A percentile compares a stretch with the other conserved stretches of the same genome.
phyloP scores from a whole-genome alignment of 2,329 filamentous ascomycete genomes.

The Helminthosporium solani region DNA sequence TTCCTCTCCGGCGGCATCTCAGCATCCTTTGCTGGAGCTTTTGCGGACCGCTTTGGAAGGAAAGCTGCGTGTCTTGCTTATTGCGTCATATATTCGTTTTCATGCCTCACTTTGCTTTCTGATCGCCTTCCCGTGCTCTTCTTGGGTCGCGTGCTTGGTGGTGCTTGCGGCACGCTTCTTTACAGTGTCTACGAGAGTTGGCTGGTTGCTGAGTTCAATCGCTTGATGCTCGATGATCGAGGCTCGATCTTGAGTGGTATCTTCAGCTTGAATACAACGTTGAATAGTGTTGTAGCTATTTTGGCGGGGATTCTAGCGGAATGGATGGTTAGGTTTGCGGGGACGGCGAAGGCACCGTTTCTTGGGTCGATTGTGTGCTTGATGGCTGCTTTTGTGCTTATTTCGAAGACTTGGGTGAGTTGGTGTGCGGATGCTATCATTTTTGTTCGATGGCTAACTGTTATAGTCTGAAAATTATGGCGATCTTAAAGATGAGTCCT shows the following conservation, averaged over 20 bases:
- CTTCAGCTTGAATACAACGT: slow-evolving; percentile 57
- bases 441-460: slow-evolving; percentile 10
- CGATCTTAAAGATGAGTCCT: slow-evolving; percentile 15
- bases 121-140: slow-evolving; percentile 51
- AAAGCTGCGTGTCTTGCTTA: slow-evolving; percentile 56
- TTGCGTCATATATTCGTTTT: slow-evolving; percentile 55
- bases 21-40: slow-evolving; percentile 51
- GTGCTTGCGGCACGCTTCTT: slow-evolving; percentile 57
- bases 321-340: slow-evolving; percentile 50
- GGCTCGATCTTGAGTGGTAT: slow-evolving; percentile 51
- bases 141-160: slow-evolving; percentile 55
- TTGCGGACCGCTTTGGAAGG: slow-evolving; percentile 55
- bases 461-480: slow-evolving; percentile 55
- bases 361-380: slow-evolving; percentile 51
- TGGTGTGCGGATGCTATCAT: slow-evolving; percentile 2
- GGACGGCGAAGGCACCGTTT: slow-evolving; percentile 55
- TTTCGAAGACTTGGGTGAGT: slow-evolving; percentile 53
- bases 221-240: slow-evolving; percentile 45
- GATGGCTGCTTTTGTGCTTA: slow-evolving; percentile 47
- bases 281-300: slow-evolving; percentile 52
- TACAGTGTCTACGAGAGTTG: slow-evolving; percentile 63
- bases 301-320: slow-evolving; percentile 55
- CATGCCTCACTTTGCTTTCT: slow-evolving; percentile 55
- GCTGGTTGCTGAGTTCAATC: slow-evolving; percentile 61
- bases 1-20: slow-evolving; percentile 54